A percentile compares a stretch with the other conserved stretches of the same genome.
Evolutionary conservation across 176 grass and related monocot species (phyloP).

Genomic region (Avena sativa): DNA sequence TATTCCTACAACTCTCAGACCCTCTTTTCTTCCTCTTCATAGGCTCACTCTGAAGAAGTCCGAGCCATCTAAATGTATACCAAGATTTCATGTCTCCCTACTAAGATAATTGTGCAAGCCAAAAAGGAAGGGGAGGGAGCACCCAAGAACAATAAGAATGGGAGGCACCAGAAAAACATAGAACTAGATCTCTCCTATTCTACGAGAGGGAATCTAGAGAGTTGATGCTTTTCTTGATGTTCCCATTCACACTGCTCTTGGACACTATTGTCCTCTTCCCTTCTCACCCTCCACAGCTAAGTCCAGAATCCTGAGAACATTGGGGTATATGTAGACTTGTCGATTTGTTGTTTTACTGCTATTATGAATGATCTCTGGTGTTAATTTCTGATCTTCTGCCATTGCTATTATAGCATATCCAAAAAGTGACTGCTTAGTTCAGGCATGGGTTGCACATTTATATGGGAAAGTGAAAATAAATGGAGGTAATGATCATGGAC

Average conservation of each 20-base stretch:
- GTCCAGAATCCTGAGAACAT: not conserved
- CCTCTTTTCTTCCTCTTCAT: not conserved
- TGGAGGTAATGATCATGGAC: not conserved
- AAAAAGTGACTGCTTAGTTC: not conserved
- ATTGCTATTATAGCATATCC: not conserved
- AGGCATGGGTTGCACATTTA: not conserved
- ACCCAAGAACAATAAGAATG: slow-evolving; percentile 20
- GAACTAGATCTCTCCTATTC: not conserved
- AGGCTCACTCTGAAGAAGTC: not conserved
- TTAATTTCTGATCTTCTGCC: not conserved
- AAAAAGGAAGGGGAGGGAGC: not conserved
- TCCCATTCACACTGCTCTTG: slow-evolving; percentile 1
- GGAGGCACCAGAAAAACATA: not conserved
- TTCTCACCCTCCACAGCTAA: not conserved
- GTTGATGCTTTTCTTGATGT: not conserved
- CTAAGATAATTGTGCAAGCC: not conserved
- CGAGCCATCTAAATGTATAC: not conserved
- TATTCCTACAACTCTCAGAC: not conserved
- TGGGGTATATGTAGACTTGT: not conserved
- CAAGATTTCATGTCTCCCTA: not conserved
- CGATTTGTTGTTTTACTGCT: not conserved
- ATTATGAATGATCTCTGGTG: not conserved
- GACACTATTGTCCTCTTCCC: not conserved
- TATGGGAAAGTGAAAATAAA: not conserved
- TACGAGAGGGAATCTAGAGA: not conserved